phyloP scores from a whole-genome alignment of 2,329 filamentous ascomycete genomes.

The Cladophialophora immunda region DNA sequence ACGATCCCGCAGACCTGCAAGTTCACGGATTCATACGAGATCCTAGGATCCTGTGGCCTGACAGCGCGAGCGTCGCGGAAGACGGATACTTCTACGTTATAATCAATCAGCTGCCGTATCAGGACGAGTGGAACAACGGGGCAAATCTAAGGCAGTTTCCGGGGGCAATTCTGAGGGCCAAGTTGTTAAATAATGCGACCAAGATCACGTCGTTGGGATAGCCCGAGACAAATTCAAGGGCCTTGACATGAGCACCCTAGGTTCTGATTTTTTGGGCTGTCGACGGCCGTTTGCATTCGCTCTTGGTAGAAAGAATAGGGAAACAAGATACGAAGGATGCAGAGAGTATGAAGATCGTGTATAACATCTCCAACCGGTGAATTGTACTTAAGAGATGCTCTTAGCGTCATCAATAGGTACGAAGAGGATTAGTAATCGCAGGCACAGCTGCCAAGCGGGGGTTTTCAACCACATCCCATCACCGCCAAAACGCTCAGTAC shows the following conservation, averaged over 20 bases:
- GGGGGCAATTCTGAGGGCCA: constrained; percentile 56
- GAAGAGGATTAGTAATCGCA: neutral
- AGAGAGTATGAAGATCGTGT: neutral
- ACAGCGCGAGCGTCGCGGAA: constrained; percentile 52
- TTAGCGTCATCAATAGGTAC: too few species aligned
- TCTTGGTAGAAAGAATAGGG: neutral
- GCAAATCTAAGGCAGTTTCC: constrained; percentile 54
- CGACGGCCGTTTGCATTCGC: too few species aligned
- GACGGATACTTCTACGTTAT: constrained; percentile 60
- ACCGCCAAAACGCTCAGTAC: neutral
- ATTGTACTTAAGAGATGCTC: neutral
- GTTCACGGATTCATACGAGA: constrained; percentile 52
- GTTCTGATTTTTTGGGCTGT: too few species aligned
- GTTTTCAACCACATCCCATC: neutral
- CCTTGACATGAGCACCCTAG: neutral
- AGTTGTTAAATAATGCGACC: constrained; percentile 51
- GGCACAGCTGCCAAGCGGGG: neutral
- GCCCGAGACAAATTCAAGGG: neutral
- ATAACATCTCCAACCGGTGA: too few species aligned
- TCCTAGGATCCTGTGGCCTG: constrained; percentile 55
- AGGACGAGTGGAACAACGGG: constrained; percentile 59
- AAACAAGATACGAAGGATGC: neutral
- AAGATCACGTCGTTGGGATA: constrained; percentile 44
- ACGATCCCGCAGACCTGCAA: constrained; percentile 50
- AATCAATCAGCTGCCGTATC: constrained; percentile 60